phyloP scores from a whole-genome alignment of 202 grass and related monocot species.

The Zoysia matrella region DNA sequence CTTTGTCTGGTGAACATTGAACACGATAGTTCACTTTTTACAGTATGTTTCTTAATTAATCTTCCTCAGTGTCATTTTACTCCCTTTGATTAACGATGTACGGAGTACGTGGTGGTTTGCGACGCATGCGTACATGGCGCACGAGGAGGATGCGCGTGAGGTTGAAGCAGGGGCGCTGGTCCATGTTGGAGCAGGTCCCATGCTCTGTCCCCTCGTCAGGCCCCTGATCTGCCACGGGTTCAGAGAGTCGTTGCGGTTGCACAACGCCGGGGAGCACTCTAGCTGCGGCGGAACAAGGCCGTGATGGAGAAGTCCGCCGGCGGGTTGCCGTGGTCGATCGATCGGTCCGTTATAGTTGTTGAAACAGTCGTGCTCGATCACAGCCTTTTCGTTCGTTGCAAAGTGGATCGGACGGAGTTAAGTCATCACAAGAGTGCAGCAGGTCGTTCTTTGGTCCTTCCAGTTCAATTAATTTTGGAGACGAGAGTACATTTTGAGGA shows the following conservation, averaged over 20 bases:
- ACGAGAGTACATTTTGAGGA: neutral
- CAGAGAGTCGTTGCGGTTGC: neutral
- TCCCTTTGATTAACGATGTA: too few relatives aligned
- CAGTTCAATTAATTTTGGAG: too few relatives aligned
- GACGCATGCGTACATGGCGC: too few relatives aligned
- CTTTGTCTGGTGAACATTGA: too few relatives aligned
- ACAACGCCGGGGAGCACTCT: neutral
- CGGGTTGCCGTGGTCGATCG: neutral
- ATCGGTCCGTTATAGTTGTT: too few relatives aligned
- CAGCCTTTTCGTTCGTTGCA: neutral
- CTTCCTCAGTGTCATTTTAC: too few relatives aligned
- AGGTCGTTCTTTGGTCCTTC: neutral
- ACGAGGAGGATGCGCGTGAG: neutral
- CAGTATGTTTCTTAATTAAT: too few relatives aligned
- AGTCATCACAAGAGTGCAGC: neutral
- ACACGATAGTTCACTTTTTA: too few relatives aligned
- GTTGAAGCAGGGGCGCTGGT: neutral
- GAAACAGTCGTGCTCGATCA: neutral
- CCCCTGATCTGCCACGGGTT: neutral
- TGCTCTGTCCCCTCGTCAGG: neutral
- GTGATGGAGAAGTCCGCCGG: neutral
- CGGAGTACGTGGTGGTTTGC: too few relatives aligned
- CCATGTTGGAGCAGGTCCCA: neutral
- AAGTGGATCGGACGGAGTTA: neutral
- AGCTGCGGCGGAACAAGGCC: too few relatives aligned